Evolutionary conservation across 306 rosid genomes (phyloP), one percentile per base, ranked within the genome.

Genomic region (Gleditsia sinensis): DNA sequence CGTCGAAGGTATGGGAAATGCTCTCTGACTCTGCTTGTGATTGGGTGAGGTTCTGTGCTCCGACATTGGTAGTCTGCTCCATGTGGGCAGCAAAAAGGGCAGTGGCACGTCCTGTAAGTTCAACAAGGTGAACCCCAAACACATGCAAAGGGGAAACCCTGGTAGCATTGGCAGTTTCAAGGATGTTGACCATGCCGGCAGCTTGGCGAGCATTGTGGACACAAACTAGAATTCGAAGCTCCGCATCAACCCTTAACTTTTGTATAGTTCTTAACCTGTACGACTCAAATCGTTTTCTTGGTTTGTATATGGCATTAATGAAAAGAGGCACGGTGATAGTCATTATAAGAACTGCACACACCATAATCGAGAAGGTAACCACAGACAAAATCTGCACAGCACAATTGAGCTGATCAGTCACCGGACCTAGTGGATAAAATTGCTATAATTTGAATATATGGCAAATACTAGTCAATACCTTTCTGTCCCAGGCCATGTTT

Each of bases 221-320:
- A 21, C 85, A 84, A 1, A 43, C 48, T 1, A 74, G 63, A 12
- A 84, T 36, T 67, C 85, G 54, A 42, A 84, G 75, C 45, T 76
- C 85, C 2, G 66, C 58, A 37, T 80, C 78, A 0, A 3, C 2
- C 55, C 76, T 68, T 40, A 66, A 23, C 61, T 74, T 84, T 16
- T 80, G 57, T 12, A 84, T 54, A 1, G 75, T 72, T 28, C 77
- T 76, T 65, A 45, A 23, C 17, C 49, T 74, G 2, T 80, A 72
- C 5, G 17, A n/a, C n/a, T n/a, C 30, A n/a, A 51, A 73, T 4
- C 63, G 48, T 12, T 30, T 68, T 12, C 28, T 72, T 13, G 80
- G 82, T 53, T 72, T 77, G 80, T 76, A 80, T 39, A 79, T 71
- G 33, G 24, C 43, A n/a, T 54, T 67, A 9, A 69, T 84, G 56